Percentiles rank a stretch among this genome's conserved stretches.
Evolutionary conservation across 176 grass and related monocot species (phyloP).

Genomic region (Microstegium vimineum): DNA sequence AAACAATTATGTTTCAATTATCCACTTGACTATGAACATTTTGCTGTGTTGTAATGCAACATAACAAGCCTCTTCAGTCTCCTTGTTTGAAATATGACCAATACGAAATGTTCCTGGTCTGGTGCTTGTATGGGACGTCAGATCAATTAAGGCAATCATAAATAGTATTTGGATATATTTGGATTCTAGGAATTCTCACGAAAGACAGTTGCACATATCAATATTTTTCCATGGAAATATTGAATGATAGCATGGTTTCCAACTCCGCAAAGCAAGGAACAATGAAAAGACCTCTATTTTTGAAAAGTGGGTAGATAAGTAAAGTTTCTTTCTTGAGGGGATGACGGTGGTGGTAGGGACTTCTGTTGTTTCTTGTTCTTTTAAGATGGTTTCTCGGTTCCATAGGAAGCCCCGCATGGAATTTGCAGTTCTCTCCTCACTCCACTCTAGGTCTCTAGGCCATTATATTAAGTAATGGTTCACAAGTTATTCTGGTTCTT

Average conservation of each 20-base stretch:
- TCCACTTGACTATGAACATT: neutral
- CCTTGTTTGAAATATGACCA: neutral
- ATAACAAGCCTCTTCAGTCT: neutral
- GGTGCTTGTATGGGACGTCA: neutral
- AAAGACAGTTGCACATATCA: slow-evolving; percentile 1
- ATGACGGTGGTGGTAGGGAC: neutral
- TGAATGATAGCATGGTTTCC: neutral
- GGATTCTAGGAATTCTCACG: neutral
- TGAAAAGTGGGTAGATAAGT: neutral
- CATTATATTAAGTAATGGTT: neutral
- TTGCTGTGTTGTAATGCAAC: neutral
- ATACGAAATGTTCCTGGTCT: neutral
- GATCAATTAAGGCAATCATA: neutral
- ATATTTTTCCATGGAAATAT: slow-evolving; percentile 11
- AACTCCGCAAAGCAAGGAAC: neutral
- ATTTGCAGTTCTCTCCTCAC: neutral
- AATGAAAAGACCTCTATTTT: neutral
- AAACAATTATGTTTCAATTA: neutral
- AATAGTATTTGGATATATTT: neutral
- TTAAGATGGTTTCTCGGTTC: neutral
- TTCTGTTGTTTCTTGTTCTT: slow-evolving; percentile 19
- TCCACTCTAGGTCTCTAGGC: neutral
- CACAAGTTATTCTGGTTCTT: neutral
- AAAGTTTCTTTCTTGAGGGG: neutral
- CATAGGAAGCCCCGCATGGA: neutral